phyloP scores from a whole-genome alignment of 768 basidiomycete species.

The Suillus discolor region DNA sequence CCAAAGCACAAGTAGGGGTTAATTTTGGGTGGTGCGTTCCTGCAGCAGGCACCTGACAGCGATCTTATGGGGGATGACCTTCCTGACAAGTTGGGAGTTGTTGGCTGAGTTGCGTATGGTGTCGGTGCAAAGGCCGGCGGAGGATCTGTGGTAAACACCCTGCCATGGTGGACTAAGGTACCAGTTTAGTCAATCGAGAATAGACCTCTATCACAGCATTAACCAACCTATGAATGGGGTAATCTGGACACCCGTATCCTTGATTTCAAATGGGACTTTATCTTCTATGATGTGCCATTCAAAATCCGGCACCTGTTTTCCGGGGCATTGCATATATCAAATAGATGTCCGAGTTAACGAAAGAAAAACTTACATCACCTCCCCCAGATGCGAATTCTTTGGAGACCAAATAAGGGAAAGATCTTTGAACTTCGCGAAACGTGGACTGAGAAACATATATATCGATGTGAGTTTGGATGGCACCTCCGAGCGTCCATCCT shows the following conservation, averaged over 20 bases:
- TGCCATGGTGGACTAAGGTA: constrained; percentile 79
- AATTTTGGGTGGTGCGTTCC: constrained; percentile 25
- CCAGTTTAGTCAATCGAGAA: constrained; percentile 10
- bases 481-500: constrained; percentile 74
- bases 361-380: constrained; percentile 57
- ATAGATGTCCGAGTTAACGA: background rate
- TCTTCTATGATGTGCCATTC: constrained; percentile 82
- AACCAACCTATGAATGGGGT: constrained; percentile 67
- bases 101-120: constrained; percentile 39
- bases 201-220: background rate
- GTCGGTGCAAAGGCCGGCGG: constrained; percentile 43
- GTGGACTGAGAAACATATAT: constrained; percentile 71
- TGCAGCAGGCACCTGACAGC: constrained; percentile 14
- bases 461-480: constrained; percentile 74
- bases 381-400: constrained; percentile 80
- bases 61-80: constrained; percentile 30
- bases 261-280: constrained; percentile 65
- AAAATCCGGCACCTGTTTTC: constrained; percentile 72
- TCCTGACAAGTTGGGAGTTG: constrained; percentile 35
- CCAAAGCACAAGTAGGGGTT: constrained; percentile 70
- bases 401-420: constrained; percentile 83
- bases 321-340: constrained; percentile 2
- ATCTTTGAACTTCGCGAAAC: constrained; percentile 61
- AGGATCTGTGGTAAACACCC: constrained; percentile 51
- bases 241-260: constrained; percentile 60